Evolutionary conservation across 2,329 filamentous ascomycete genomes (phyloP).

Genomic region (Colletotrichum caudatum): DNA sequence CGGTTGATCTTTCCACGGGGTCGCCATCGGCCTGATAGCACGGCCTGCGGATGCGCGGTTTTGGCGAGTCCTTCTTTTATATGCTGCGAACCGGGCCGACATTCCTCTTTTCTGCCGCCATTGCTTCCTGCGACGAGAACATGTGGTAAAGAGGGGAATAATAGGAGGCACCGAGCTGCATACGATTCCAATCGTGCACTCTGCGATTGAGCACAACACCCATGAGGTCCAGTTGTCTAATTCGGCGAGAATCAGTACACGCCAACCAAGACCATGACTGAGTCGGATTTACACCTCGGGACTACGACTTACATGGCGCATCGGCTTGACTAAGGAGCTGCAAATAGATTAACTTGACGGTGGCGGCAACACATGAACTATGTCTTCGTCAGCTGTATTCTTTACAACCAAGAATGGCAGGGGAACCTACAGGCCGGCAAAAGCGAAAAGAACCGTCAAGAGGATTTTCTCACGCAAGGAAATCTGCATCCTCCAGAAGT

Average conservation of each 20-base stretch:
- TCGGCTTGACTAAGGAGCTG: conserved; percentile 45
- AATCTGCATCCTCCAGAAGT: conserved; percentile 47
- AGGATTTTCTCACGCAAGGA: conserved; percentile 46
- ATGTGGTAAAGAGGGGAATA: conserved; percentile 44
- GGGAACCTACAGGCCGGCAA: conserved; percentile 49
- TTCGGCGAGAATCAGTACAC: too few species aligned
- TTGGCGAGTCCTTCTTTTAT: not conserved
- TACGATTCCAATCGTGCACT: conserved; percentile 50
- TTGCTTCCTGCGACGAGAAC: conserved; percentile 9
- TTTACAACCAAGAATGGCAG: not conserved
- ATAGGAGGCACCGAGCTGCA: conserved; percentile 51
- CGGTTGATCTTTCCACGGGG: conserved; percentile 33
- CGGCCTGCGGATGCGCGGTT: conserved; percentile 1
- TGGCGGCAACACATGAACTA: conserved; percentile 47
- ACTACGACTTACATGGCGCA: conserved; percentile 46
- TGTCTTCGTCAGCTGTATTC: not conserved
- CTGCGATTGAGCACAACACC: conserved; percentile 50
- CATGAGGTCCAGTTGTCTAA: conserved; percentile 48
- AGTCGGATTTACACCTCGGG: too few species aligned
- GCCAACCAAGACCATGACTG: too few species aligned
- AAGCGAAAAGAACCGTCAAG: conserved; percentile 47
- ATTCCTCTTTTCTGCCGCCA: not conserved
- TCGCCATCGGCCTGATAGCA: conserved; percentile 35
- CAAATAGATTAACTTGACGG: conserved; percentile 46
- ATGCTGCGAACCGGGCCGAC: not conserved